phyloP scores from a whole-genome alignment of 2,329 filamentous ascomycete species.

The Fusarium mexicanum region DNA sequence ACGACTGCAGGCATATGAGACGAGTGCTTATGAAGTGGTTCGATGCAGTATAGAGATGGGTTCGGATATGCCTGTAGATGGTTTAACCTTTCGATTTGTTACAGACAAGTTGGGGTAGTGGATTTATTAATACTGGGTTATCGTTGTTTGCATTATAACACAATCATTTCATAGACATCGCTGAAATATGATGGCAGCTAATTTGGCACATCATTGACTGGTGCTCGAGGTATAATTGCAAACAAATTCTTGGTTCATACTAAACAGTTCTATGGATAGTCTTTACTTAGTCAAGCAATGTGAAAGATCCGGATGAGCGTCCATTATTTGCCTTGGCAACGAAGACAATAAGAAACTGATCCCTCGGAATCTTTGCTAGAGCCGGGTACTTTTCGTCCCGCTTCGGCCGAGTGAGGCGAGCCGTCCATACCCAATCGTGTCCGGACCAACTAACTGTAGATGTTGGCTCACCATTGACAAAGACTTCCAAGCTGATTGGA shows the following conservation, averaged over 20 bases:
- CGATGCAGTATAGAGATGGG: neutral
- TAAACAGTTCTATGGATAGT: rapidly evolving
- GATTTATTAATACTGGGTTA: too few relatives aligned
- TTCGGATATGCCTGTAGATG: neutral
- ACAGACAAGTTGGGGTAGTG: too few relatives aligned
- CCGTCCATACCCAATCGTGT: neutral
- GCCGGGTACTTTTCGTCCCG: neutral
- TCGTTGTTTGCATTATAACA: too few relatives aligned
- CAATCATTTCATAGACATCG: too few relatives aligned
- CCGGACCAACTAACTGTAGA: neutral
- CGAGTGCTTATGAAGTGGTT: neutral
- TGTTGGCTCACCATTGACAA: neutral
- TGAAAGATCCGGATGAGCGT: neutral
- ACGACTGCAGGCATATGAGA: neutral
- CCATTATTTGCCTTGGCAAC: neutral
- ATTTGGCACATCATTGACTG: too few relatives aligned
- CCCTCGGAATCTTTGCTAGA: neutral
- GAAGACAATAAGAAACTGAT: neutral
- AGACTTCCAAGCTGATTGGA: neutral
- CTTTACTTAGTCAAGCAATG: neutral
- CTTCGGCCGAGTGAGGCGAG: neutral
- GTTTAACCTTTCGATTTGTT: neutral
- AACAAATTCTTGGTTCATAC: neutral
- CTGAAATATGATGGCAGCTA: too few relatives aligned
- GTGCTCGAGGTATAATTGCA: too few relatives aligned